These are phyloP conservation scores for Coccomyxa sp. DNA, from an alignment of 139 green algal species.

Conservation along the genomic window DNA sequence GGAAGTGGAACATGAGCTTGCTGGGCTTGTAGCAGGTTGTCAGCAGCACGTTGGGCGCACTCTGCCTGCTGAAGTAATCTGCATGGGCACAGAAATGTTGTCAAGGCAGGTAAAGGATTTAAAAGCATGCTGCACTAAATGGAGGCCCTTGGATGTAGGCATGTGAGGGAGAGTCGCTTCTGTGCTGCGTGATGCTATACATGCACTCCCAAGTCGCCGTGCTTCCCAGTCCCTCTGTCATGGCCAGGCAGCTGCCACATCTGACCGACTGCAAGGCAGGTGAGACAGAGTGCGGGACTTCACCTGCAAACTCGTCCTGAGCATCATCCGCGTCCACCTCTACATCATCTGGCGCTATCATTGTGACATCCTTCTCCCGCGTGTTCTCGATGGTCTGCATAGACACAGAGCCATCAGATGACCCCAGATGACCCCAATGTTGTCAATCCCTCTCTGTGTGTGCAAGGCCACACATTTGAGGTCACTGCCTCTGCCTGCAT, in stretches of 20 bases:
- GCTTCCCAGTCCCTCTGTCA: too few relatives aligned
- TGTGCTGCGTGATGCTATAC: too few relatives aligned
- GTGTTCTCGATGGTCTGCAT: conserved; percentile 86
- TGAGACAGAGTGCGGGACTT: not conserved
- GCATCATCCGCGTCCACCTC: conserved; percentile 77
- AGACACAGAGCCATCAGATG: not conserved
- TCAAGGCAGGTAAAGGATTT: not conserved
- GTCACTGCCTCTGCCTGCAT: too few relatives aligned
- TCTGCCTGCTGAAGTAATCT: conserved; percentile 53
- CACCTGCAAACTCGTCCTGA: conserved; percentile 86
- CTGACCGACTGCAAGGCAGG: not conserved
- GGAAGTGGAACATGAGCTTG: conserved; percentile 78
- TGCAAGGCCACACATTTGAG: too few relatives aligned
- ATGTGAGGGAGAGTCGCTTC: too few relatives aligned
- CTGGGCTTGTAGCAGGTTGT: conserved; percentile 86
- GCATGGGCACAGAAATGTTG: conserved; percentile 4
- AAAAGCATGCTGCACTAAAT: too few relatives aligned
- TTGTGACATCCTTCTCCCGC: conserved; percentile 79
- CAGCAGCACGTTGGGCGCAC: conserved; percentile 84
- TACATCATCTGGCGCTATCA: conserved; percentile 66
- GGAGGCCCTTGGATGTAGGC: too few relatives aligned
- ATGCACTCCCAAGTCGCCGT: too few relatives aligned
- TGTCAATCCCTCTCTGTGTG: too few relatives aligned
- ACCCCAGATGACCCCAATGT: too few relatives aligned
- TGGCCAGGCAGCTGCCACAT: not conserved